Conservation (phyloP, 441 rosid genomes). For the Erysimum cheiri region DNA sequence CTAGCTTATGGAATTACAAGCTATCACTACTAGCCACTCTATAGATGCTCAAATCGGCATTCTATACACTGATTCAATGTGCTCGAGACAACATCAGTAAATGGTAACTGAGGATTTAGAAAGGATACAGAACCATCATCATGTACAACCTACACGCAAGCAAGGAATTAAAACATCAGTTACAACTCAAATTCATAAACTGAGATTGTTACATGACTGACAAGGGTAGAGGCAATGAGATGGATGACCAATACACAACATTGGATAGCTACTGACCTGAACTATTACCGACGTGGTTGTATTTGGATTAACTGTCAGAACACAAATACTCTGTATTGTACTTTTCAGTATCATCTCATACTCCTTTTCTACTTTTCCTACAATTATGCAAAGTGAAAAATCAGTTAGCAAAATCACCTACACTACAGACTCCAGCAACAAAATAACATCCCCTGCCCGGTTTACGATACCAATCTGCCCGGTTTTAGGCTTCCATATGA, state of each 20-base stretch:
- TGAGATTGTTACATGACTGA: not conserved
- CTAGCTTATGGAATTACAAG: not conserved
- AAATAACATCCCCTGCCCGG: not conserved
- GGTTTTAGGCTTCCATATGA: slow-evolving; percentile 91
- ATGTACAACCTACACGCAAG: slow-evolving; percentile 66
- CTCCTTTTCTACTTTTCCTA: slow-evolving; percentile 82
- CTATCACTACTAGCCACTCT: not conserved
- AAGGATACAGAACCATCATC: slow-evolving; percentile 98
- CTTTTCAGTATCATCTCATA: slow-evolving; percentile 80
- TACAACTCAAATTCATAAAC: slow-evolving; percentile 10
- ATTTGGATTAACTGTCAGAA: slow-evolving; percentile 79
- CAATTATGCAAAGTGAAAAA: slow-evolving; percentile 7
- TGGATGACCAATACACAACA: not conserved
- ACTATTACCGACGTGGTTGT: slow-evolving; percentile 82
- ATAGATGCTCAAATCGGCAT: not conserved
- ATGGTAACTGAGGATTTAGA: not conserved
- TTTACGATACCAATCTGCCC: slow-evolving; percentile 73
- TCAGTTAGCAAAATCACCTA: slow-evolving; percentile 8
- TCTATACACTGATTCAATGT: not conserved
- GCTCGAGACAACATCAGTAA: slow-evolving; percentile 7
- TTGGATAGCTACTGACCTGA: slow-evolving; percentile 54
- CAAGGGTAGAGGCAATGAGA: not conserved
- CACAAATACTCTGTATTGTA: slow-evolving; percentile 83
- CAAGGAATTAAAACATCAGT: slow-evolving; percentile 20
- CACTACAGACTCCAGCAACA: not conserved